Evolutionary conservation across 805 yeast genomes (phyloP).

Genomic region (Zygosaccharomyces gambellarensis): DNA sequence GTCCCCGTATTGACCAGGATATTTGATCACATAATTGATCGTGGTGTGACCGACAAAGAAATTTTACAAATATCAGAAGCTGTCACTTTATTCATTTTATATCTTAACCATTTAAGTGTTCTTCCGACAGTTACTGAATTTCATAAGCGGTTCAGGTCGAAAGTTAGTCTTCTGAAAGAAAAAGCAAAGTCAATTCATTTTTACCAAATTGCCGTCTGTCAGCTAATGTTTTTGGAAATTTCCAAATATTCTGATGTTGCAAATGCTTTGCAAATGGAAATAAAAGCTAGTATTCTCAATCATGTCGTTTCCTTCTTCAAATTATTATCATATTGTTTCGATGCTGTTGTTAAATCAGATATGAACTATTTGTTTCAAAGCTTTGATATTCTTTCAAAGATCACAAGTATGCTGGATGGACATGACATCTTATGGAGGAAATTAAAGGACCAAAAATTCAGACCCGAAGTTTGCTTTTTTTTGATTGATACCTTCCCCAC

Average conservation of each 20-base stretch:
- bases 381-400: constrained; percentile 18
- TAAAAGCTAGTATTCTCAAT: constrained; percentile 21
- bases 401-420: constrained; percentile 11
- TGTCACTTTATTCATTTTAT: constrained; percentile 21
- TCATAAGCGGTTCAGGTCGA: constrained; percentile 26
- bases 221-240: constrained; percentile 27
- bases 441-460: constrained; percentile 13
- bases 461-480: constrained; percentile 16
- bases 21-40: constrained; percentile 21
- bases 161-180: constrained; percentile 18
- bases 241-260: constrained; percentile 21
- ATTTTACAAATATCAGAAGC: constrained; percentile 14
- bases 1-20: constrained; percentile 9
- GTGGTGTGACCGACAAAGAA: constrained; percentile 29
- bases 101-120: constrained; percentile 19
- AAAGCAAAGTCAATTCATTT: constrained; percentile 34
- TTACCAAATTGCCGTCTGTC: constrained; percentile 29
- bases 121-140: constrained; percentile 21
- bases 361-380: constrained; percentile 14
- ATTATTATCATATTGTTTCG: constrained; percentile 21
- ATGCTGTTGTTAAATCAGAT: constrained; percentile 1
- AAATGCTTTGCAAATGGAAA: constrained; percentile 8
- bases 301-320: constrained; percentile 28
- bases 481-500: constrained; percentile 23
- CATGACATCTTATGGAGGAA: constrained; percentile 21